Base-by-base conservation (phyloP, 768 basidiomycete species). In the Kwoniella europaea region DNA sequence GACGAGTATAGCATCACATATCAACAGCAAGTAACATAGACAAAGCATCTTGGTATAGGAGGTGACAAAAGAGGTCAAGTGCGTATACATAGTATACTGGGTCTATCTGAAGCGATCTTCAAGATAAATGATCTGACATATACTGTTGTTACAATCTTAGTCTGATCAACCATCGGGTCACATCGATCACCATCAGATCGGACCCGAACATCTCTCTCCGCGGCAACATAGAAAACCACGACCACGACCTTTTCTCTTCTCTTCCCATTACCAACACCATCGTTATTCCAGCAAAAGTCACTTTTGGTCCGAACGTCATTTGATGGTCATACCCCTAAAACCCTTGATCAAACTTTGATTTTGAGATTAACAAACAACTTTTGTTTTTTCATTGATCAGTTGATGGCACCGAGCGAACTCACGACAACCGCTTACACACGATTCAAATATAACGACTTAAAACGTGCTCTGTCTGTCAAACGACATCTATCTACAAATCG, bases 171-270 rank as follows among this genome's bases (percentile, higher is more conserved):
- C 54, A 55, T 20, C 50, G 15, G 15, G 50, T 52, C 20, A 52
- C 15, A 55, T 20, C 54, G 24, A 24, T 55, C 54, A 55, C 5
- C 50, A 55, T 55, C 54, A 55, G 20, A 22, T 55, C 24, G 54
- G 54, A 55, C 24, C 20, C 54, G 54, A 55, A 20, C 24, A 55
- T 55, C 54, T 55, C 54, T 55, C 54, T 55, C 54, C 54, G 54
- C 54, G 54, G 54, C 54, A 55, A 55, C 54, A 18, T 55, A 16
- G 20, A 16, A 16, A 15, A 16, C 20, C 50, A 52, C 50, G 35
- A 50, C 54, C 54, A 20, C 54, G 24, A 55, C n/a, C 20, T n/a
- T n/a, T 12, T 55, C 18, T 55, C 10, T 13, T 16, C 50, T 16
- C 50, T 22, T 20, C n/a, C n/a, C 54, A 55, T 24, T 22, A 55